A percentile compares a stretch with the other conserved stretches of the same genome.
Conservation (phyloP, 1,139 yeast species). For the Zygoascus hellenicus region DNA sequence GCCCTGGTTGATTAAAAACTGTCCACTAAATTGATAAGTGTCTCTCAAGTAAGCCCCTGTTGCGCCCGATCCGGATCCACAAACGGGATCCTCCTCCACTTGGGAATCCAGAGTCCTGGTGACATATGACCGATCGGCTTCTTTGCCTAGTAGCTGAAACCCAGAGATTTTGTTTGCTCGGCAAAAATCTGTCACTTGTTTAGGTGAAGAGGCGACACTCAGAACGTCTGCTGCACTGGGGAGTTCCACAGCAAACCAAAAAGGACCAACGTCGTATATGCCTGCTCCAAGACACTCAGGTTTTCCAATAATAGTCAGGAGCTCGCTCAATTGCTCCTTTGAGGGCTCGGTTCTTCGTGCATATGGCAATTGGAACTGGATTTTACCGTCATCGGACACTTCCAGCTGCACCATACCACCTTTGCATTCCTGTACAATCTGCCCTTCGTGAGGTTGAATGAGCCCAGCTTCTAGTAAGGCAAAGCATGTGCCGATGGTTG, state of each 20-base stretch:
- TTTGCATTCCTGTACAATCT: conserved; percentile 3
- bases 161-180: too few relatives aligned
- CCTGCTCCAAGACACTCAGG: not conserved
- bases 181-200: too few relatives aligned
- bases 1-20: too few relatives aligned
- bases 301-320: not conserved
- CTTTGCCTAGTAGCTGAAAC: too few relatives aligned
- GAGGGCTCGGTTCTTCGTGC: not conserved
- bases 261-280: not conserved
- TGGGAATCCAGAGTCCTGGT: too few relatives aligned
- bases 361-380: not conserved
- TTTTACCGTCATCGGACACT: not conserved
- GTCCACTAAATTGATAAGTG: too few relatives aligned
- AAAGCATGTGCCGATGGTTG: conserved; percentile 1
- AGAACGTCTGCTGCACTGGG: not conserved
- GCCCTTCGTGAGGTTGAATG: not conserved
- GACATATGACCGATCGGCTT: too few relatives aligned
- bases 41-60: too few relatives aligned
- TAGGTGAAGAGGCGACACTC: not conserved
- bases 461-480: conserved; percentile 1
- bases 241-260: not conserved
- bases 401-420: not conserved
- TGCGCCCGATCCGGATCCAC: too few relatives aligned
- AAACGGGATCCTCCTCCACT: too few relatives aligned
- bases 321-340: not conserved